Conservation (phyloP, 2,329 filamentous ascomycete genomes). For the Penicillium glabrum region DNA sequence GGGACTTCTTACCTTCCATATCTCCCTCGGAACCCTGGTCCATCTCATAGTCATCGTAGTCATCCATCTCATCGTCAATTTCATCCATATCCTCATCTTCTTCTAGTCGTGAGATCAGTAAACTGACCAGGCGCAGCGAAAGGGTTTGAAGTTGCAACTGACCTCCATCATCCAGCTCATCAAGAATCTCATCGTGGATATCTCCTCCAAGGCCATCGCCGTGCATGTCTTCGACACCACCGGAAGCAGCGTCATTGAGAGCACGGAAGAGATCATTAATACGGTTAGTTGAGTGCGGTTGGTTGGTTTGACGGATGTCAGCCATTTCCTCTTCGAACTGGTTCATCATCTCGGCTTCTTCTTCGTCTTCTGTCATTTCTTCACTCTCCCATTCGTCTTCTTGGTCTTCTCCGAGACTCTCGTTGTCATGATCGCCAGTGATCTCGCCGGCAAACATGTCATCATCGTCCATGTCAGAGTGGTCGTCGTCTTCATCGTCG, state of each 20-base stretch:
- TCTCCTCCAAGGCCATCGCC: conserved; percentile 51
- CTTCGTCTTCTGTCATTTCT: conserved; percentile 48
- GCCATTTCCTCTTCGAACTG: conserved; percentile 44
- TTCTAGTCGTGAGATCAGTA: conserved; percentile 50
- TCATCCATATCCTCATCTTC: conserved; percentile 52
- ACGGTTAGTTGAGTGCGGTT: conserved; percentile 41
- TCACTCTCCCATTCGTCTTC: conserved; percentile 53
- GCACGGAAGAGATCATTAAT: conserved; percentile 49
- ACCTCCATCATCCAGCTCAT: conserved; percentile 62
- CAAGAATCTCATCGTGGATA: conserved; percentile 45
- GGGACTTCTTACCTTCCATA: conserved; percentile 30
- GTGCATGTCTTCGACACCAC: conserved; percentile 44
- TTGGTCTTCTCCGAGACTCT: conserved; percentile 48
- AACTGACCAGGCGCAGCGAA: background rate
- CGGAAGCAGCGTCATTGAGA: conserved; percentile 38
- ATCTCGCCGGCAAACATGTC: conserved; percentile 56
- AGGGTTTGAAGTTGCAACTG: conserved; percentile 17
- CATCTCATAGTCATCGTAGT: conserved; percentile 46
- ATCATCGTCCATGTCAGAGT: conserved; percentile 60
- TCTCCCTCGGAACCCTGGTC: conserved; percentile 43
- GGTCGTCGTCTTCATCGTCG: conserved; percentile 58
- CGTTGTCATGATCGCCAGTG: conserved; percentile 56
- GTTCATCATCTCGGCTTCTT: conserved; percentile 46
- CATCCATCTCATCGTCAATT: conserved; percentile 47
- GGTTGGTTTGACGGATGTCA: conserved; percentile 40